Conservation (phyloP, 257 asterid genomes). For the Verbascum thapsus region DNA sequence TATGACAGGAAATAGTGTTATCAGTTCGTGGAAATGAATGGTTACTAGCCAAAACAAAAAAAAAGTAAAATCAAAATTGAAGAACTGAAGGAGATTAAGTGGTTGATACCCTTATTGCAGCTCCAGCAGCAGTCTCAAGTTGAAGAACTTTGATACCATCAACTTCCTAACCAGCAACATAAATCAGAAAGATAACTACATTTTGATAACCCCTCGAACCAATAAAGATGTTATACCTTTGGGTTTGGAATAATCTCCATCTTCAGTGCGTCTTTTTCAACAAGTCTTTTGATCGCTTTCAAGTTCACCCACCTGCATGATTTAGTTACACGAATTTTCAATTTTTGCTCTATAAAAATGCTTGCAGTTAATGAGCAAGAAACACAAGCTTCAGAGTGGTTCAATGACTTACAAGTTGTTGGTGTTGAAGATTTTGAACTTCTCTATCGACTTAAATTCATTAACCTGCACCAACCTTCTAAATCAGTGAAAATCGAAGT, state of each 20-base stretch:
- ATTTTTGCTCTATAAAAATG: slow-evolving; percentile 3
- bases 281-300: slow-evolving; percentile 83
- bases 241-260: slow-evolving; percentile 99
- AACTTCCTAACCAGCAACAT: slow-evolving; percentile 65
- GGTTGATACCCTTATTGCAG: slow-evolving; percentile 81
- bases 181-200: slow-evolving; percentile 13
- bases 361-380: slow-evolving; percentile 14
- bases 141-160: slow-evolving; percentile 94
- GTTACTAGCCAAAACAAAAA: slow-evolving; percentile 5
- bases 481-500: slow-evolving; percentile 23
- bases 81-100: slow-evolving; percentile 7
- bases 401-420: slow-evolving; percentile 81
- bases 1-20: background rate
- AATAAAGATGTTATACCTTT: slow-evolving; percentile 51
- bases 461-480: slow-evolving; percentile 55
- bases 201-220: background rate
- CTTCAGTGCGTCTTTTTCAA: slow-evolving; percentile 71
- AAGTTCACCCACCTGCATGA: slow-evolving; percentile 90
- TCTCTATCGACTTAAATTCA: slow-evolving; percentile 95
- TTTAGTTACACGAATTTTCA: slow-evolving; percentile 23
- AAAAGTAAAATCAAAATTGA: background rate
- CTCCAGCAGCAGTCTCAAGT: slow-evolving; percentile 99
- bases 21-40: slow-evolving; percentile 7
- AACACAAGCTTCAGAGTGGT: slow-evolving; percentile 15
- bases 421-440: slow-evolving; percentile 98